Conservation (phyloP, 805 yeast species). For the Yarrowia sp. region DNA sequence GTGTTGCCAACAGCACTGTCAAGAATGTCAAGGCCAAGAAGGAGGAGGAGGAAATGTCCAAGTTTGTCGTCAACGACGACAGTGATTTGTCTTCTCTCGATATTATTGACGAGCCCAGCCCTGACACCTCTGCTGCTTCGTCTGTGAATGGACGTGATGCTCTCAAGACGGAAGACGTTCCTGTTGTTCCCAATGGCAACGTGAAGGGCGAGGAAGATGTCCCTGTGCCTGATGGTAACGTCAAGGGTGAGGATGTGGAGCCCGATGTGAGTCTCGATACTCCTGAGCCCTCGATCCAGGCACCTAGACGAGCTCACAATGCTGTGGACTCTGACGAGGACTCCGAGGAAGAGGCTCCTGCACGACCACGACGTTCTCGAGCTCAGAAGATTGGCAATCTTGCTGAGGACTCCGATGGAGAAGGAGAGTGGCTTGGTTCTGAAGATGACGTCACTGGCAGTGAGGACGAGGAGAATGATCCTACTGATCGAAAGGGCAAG, state of each 20-base stretch:
- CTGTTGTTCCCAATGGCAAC: not conserved
- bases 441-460: not conserved
- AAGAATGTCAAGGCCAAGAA: not conserved
- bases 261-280: slow-evolving; percentile 6
- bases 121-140: slow-evolving; percentile 22
- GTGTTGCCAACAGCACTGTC: not conserved
- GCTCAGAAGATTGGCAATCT: not conserved
- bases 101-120: slow-evolving; percentile 25
- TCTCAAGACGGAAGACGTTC: slow-evolving; percentile 2
- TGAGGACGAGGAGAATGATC: slow-evolving; percentile 11
- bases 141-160: slow-evolving; percentile 23
- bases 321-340: not conserved
- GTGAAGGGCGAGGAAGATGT: not conserved
- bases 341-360: slow-evolving; percentile 1
- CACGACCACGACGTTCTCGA: not conserved
- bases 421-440: slow-evolving; percentile 22
- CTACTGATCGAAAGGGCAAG: slow-evolving; percentile 24
- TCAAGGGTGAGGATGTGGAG: slow-evolving; percentile 6
- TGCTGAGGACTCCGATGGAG: slow-evolving; percentile 16
- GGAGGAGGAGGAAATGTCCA: slow-evolving; percentile 9
- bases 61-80: slow-evolving; percentile 6
- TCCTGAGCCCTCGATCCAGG: slow-evolving; percentile 14
- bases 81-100: slow-evolving; percentile 20
- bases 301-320: slow-evolving; percentile 6
- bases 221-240: not conserved